phyloP scores from a whole-genome alignment of 1,284 basidiomycete genomes.

The Paramarasmius palmivorus region DNA sequence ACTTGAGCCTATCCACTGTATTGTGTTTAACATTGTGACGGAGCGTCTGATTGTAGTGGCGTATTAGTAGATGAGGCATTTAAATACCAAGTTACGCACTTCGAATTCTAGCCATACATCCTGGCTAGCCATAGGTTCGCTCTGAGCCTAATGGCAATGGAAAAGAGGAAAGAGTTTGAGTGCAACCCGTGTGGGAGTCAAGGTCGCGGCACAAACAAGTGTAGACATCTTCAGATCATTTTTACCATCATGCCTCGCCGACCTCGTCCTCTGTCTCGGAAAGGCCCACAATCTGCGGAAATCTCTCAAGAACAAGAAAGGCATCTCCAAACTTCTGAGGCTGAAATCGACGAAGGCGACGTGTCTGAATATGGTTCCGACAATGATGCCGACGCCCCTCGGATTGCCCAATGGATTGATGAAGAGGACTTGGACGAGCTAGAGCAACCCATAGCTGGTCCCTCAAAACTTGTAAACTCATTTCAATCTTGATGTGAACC shows the following conservation, averaged over 20 bases:
- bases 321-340: background rate
- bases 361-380: background rate
- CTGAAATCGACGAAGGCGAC: background rate
- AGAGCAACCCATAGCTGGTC: constrained; percentile 19
- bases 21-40: constrained; percentile 47
- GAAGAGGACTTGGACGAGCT: constrained; percentile 42
- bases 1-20: constrained; percentile 81
- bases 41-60: constrained; percentile 32
- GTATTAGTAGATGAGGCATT: constrained; percentile 8
- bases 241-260: constrained; percentile 32
- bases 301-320: background rate
- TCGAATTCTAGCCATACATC: constrained; percentile 65
- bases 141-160: background rate
- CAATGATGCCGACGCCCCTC: constrained; percentile 44
- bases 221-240: background rate
- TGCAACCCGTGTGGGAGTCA: background rate
- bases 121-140: constrained; percentile 40
- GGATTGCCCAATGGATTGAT: constrained; percentile 58
- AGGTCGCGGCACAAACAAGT: background rate
- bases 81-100: constrained; percentile 34
- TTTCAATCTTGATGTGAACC: constrained; percentile 6
- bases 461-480: constrained; percentile 31
- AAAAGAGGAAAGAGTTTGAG: background rate
- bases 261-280: constrained; percentile 28
- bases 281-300: constrained; percentile 10